These are phyloP conservation scores for Diaporthe ilicicola DNA, from an alignment of 2,329 filamentous ascomycete species.

Conservation along the genomic window DNA sequence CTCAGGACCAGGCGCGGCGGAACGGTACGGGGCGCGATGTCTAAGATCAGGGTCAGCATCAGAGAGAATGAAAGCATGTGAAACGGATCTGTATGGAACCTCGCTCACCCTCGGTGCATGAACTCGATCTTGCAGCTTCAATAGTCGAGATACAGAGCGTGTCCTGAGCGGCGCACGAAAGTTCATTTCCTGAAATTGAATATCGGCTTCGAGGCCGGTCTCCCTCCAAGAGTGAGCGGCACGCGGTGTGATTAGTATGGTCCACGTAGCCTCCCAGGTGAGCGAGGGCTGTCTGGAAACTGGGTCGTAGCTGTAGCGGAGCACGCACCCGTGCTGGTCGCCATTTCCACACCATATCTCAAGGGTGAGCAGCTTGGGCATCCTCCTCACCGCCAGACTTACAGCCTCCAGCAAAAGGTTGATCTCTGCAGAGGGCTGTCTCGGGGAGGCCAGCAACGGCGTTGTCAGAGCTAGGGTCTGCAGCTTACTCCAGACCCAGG, in stretches of 20 bases:
- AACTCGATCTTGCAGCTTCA: background rate
- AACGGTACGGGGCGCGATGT: too few relatives aligned
- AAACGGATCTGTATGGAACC: background rate
- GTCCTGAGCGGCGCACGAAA: background rate
- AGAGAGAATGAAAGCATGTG: background rate
- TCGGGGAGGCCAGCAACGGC: background rate
- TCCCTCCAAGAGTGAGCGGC: background rate
- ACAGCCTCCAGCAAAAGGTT: background rate
- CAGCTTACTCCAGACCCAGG: background rate
- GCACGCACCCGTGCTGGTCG: background rate
- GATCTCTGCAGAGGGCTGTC: background rate
- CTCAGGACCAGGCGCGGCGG: too few relatives aligned
- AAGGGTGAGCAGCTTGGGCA: background rate
- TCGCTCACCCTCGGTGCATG: background rate
- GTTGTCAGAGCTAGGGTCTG: background rate
- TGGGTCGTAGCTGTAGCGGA: background rate
- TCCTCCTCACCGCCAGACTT: background rate
- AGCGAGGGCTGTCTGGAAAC: background rate
- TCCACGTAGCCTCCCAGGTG: background rate
- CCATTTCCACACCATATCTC: background rate
- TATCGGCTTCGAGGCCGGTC: background rate
- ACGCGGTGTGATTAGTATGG: background rate
- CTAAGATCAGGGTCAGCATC: background rate
- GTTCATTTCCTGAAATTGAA: background rate
- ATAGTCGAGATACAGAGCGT: background rate